These are phyloP conservation scores for Zangia roseola DNA, from an alignment of 768 basidiomycete species.

Conservation along the genomic window DNA sequence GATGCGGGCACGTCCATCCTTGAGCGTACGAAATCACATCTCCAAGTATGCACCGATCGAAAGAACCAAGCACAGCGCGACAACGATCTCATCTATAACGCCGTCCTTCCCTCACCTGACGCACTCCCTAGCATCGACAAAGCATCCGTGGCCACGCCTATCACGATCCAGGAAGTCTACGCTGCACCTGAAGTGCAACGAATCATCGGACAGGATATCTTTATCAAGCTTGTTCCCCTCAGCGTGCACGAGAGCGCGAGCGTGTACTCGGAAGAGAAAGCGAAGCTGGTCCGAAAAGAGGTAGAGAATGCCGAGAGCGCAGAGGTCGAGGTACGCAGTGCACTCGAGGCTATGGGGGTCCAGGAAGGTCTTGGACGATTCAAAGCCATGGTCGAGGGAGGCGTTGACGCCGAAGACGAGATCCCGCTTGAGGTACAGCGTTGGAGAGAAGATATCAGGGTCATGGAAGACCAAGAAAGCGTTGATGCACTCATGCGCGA, in stretches of 20 bases:
- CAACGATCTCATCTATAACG: slow-evolving; percentile 98
- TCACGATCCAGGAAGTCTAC: slow-evolving; percentile 94
- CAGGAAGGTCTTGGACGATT: slow-evolving; percentile 68
- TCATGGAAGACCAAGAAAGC: slow-evolving; percentile 66
- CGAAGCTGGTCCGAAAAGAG: slow-evolving; percentile 86
- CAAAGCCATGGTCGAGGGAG: slow-evolving; percentile 68
- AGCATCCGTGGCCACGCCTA: slow-evolving; percentile 73
- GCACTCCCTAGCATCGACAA: slow-evolving; percentile 83
- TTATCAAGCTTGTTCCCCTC: slow-evolving; percentile 82
- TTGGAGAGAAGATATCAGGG: slow-evolving; percentile 71
- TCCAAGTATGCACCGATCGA: slow-evolving; percentile 72
- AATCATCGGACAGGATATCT: slow-evolving; percentile 91
- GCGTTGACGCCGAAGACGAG: slow-evolving; percentile 59
- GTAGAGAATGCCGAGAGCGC: slow-evolving; percentile 84
- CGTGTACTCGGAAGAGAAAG: slow-evolving; percentile 98
- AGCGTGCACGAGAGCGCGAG: slow-evolving; percentile 95
- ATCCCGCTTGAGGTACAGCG: slow-evolving; percentile 68
- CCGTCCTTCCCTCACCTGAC: slow-evolving; percentile 76
- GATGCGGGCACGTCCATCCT: slow-evolving; percentile 79
- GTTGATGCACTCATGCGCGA: slow-evolving; percentile 63
- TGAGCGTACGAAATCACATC: slow-evolving; percentile 83
- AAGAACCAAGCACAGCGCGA: slow-evolving; percentile 77
- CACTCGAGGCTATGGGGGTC: slow-evolving; percentile 79
- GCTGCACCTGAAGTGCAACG: slow-evolving; percentile 88
- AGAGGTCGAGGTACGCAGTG: slow-evolving; percentile 76